Evolutionary conservation across 345 rosid species (phyloP).

Genomic region (Lenwebbia sp.): DNA sequence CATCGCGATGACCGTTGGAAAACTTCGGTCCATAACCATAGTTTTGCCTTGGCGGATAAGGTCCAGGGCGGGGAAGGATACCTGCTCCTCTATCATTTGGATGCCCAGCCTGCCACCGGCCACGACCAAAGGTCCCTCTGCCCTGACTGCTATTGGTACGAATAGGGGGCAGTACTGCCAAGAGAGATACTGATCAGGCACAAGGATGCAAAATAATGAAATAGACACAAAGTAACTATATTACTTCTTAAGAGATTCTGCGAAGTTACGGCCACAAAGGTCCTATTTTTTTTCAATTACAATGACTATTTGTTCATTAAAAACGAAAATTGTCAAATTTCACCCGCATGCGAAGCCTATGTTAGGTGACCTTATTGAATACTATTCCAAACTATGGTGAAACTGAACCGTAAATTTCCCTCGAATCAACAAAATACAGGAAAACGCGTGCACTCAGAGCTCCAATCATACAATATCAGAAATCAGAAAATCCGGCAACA

Average conservation of each 20-base stretch:
- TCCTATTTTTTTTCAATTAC: background rate
- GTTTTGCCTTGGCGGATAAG: constrained; percentile 65
- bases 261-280: background rate
- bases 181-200: constrained; percentile 1
- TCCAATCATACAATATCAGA: background rate
- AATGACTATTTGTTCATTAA: background rate
- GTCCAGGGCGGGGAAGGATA: constrained; percentile 84
- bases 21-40: constrained; percentile 63
- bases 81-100: constrained; percentile 71
- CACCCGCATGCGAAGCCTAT: background rate
- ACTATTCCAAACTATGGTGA: background rate
- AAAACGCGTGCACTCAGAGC: background rate
- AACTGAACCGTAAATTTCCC: background rate
- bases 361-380: background rate
- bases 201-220: background rate
- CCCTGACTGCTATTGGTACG: constrained; percentile 44
- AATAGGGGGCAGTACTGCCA: constrained; percentile 58
- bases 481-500: background rate
- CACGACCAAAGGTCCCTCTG: constrained; percentile 69
- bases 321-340: background rate
- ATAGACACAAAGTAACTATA: background rate
- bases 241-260: background rate
- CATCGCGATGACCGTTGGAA: constrained; percentile 69
- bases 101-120: constrained; percentile 52
- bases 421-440: background rate